phyloP scores from a whole-genome alignment of 2,329 filamentous ascomycete species.

The Diaporthe vexans region DNA sequence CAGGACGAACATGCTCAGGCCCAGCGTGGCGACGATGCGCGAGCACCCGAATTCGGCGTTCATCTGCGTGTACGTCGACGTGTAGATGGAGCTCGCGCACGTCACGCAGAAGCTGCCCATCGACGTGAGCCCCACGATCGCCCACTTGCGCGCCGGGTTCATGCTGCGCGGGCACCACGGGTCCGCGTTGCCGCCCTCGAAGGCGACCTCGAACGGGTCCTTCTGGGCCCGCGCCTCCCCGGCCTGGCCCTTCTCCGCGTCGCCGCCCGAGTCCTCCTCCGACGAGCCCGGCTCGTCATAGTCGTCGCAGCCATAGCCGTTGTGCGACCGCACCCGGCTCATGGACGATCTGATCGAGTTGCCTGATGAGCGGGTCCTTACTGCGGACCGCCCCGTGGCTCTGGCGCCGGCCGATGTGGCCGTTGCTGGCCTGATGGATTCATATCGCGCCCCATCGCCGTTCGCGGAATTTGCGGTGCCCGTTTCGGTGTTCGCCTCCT shows the following conservation, averaged over 20 bases:
- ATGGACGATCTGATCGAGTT: conserved; percentile 46
- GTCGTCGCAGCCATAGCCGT: conserved; percentile 59
- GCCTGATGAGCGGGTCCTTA: conserved; percentile 35
- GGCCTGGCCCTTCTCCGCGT: conserved; percentile 13
- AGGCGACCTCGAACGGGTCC: conserved; percentile 77
- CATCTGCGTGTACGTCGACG: conserved; percentile 84
- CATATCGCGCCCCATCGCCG: conserved; percentile 42
- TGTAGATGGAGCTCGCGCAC: conserved; percentile 90
- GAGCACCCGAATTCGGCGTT: conserved; percentile 80
- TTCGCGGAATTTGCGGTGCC: conserved; percentile 24
- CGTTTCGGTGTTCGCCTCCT: conserved; percentile 29
- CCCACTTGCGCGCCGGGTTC: conserved; percentile 78
- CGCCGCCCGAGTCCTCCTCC: conserved; percentile 33
- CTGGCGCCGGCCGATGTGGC: conserved; percentile 6
- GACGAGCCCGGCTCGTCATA: conserved; percentile 41
- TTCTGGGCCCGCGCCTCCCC: conserved; percentile 46
- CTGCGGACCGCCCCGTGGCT: conserved; percentile 31
- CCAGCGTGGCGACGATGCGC: conserved; percentile 81
- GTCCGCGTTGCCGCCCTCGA: conserved; percentile 79
- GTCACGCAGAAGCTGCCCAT: conserved; percentile 87
- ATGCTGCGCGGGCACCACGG: conserved; percentile 81
- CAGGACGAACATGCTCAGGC: conserved; percentile 85
- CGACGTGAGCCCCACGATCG: conserved; percentile 81
- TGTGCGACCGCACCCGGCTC: conserved; percentile 55
- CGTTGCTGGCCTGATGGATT: conserved; percentile 46